Evolutionary conservation across 75 land plant species (phyloP).

Genomic region (Adiantum capillusveneris): DNA sequence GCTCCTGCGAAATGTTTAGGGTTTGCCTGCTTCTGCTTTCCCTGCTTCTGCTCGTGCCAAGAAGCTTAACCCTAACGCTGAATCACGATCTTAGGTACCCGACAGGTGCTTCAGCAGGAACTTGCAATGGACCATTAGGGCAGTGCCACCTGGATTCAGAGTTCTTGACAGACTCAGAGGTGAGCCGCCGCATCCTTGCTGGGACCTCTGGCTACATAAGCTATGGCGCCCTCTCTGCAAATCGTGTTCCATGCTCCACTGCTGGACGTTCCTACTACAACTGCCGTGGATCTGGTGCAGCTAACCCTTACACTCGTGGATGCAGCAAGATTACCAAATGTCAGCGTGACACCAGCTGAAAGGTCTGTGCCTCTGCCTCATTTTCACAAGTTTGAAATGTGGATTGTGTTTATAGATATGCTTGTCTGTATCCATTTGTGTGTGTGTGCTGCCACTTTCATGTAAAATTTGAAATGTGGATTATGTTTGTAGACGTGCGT

Average conservation of each 20-base stretch:
- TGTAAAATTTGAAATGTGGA: no score
- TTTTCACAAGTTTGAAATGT: no score
- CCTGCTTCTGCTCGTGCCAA: no score
- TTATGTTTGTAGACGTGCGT: no score
- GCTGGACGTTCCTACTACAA: slow-evolving; percentile 45
- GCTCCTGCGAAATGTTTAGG: no score
- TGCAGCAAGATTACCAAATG: slow-evolving; percentile 41
- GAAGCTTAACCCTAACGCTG: no score
- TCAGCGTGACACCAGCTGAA: slow-evolving; percentile 20
- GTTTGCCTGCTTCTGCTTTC: no score
- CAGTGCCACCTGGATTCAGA: slow-evolving; percentile 10
- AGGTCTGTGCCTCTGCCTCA: no score
- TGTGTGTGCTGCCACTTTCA: no score
- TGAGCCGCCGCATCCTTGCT: slow-evolving; percentile 23
- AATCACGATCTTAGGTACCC: background rate
- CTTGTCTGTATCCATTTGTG: no score
- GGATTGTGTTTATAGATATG: no score
- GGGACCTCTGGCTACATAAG: slow-evolving; percentile 27
- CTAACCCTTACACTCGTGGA: slow-evolving; percentile 36
- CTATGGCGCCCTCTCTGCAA: slow-evolving; percentile 33
- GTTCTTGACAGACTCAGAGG: slow-evolving; percentile 19
- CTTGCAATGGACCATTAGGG: background rate
- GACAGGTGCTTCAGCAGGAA: background rate
- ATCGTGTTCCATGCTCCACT: slow-evolving; percentile 30
- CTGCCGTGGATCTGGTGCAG: slow-evolving; percentile 20